Evolutionary conservation across 148 eudicot genomes (phyloP), one percentile per base, ranked within the genome.

Genomic region (Limonium bicolor): DNA sequence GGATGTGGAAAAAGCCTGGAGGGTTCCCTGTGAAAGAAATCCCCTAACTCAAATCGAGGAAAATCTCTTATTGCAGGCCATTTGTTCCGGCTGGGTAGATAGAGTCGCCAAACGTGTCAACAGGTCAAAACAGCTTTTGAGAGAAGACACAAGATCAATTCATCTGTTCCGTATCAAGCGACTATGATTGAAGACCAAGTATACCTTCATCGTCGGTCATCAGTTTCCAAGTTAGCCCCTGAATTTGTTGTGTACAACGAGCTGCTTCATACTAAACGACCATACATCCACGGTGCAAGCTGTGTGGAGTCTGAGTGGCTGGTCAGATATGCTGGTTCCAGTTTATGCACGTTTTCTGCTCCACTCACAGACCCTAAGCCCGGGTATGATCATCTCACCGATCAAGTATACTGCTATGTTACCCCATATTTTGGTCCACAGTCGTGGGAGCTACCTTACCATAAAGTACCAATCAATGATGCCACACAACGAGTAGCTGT

Each of bases 1-100:
- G 38, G 82, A 90, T 40, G 67, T 84, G 8, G 95, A 90, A 52
- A n/a, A 27, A 53, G 53, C 70, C 38, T 90, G 99, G 99, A 71
- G 50, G 52, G 48, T 52, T 32, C 29, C 27, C 2, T 62, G 57
- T 15, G 56, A 76, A 12, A 75, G 81, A 42, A 27, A 52, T 29
- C 82, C 79, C 39, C 66, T 90, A 30, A 12, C 26, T 20, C 32
- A 50, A 24, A 46, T 35, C 12, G 99, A 84, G 60, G 93, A 90
- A 36, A 76, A 71, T 52, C 64, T 90, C 30, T 55, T 90, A 56
- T 69, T 94, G 34, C 82, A 71, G 64, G 85, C 95, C 34, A 85
- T 92, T 31, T 92, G 95, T 67, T 82, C 86, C 25, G 95, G 99
- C 41, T 92, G 95, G 99, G 88, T 77, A 25, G 95, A 85, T 60